Percentiles rank a stretch among this genome's conserved stretches.
These are phyloP conservation scores for Suillus lakei DNA, from an alignment of 768 basidiomycete species.

Conservation along the genomic window DNA sequence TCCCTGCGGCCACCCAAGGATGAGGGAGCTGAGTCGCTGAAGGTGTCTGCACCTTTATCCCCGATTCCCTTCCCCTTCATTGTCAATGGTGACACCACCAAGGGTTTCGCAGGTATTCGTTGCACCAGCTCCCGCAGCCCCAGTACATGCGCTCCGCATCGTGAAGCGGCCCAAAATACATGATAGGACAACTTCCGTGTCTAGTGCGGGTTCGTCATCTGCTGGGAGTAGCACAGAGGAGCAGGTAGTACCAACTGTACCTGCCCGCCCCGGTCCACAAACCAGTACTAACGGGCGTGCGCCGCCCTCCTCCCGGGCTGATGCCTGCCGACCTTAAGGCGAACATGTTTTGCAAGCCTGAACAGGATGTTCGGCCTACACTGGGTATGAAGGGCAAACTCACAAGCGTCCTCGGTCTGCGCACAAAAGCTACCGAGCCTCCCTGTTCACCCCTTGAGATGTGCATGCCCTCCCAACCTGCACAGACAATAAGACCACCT, in stretches of 20 bases:
- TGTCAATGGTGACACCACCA: conserved; percentile 3
- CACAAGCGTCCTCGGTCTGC: conserved; percentile 14
- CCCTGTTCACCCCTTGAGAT: neutral
- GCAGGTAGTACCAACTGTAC: neutral
- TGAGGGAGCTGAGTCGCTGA: neutral
- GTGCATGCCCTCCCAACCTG: neutral
- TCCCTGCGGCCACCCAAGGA: neutral
- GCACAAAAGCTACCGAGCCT: conserved; percentile 4
- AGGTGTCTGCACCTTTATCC: neutral
- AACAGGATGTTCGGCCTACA: neutral
- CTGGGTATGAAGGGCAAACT: conserved; percentile 15
- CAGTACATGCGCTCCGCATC: conserved; percentile 33
- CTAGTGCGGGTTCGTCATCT: conserved; percentile 13
- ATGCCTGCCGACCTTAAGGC: neutral
- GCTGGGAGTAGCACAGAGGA: conserved; percentile 10
- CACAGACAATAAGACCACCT: neutral
- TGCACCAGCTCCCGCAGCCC: conserved; percentile 21
- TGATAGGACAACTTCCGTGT: conserved; percentile 22
- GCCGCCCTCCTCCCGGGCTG: conserved; percentile 31
- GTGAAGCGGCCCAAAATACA: conserved; percentile 32
- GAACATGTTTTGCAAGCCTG: neutral
- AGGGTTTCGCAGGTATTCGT: conserved; percentile 5
- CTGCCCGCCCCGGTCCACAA: conserved; percentile 13
- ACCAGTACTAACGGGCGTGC: conserved; percentile 29
- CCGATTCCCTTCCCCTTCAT: neutral